A percentile compares a stretch with the other conserved stretches of the same genome.
Evolutionary conservation across 2,329 filamentous ascomycete genomes (phyloP).

Genomic region (Colletotrichum musicola): DNA sequence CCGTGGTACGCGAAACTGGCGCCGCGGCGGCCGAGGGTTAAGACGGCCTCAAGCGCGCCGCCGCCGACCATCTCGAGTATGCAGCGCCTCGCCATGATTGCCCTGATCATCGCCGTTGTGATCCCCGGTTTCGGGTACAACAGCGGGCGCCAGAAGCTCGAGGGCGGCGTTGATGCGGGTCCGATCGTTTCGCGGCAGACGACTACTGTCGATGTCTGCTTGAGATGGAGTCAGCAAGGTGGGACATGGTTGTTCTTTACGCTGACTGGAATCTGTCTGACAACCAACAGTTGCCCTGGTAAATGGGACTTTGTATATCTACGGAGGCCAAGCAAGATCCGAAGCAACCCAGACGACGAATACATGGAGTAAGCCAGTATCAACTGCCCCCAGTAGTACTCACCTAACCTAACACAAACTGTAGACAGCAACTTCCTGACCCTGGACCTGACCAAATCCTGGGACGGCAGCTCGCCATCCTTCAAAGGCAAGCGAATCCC

Average conservation of each 20-base stretch:
- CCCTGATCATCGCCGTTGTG: slow-evolving; percentile 63
- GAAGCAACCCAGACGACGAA: slow-evolving; percentile 68
- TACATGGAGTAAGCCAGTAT: slow-evolving; percentile 73
- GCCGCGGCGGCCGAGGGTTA: slow-evolving; percentile 57
- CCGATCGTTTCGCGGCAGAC: slow-evolving; percentile 50
- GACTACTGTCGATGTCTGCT: slow-evolving; percentile 63
- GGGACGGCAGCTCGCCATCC: slow-evolving; percentile 74
- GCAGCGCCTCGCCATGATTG: slow-evolving; percentile 61
- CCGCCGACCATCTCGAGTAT: slow-evolving; percentile 56
- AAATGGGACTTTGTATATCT: slow-evolving; percentile 82
- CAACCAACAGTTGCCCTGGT: slow-evolving; percentile 68
- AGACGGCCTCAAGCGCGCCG: slow-evolving; percentile 57
- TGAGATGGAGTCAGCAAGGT: slow-evolving; percentile 76
- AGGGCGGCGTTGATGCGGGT: slow-evolving; percentile 62
- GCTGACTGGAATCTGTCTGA: not conserved
- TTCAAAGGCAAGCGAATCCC: slow-evolving; percentile 73
- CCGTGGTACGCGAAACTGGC: slow-evolving; percentile 59
- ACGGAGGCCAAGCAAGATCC: slow-evolving; percentile 76
- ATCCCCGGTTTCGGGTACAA: slow-evolving; percentile 61
- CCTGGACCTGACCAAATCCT: slow-evolving; percentile 79
- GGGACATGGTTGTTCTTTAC: slow-evolving; percentile 37
- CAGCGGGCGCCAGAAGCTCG: slow-evolving; percentile 53
- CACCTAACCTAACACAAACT: slow-evolving; percentile 28
- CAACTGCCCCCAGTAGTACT: not conserved
- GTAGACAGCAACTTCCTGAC: slow-evolving; percentile 78